Evolutionary conservation across 805 yeast genomes (phyloP), one percentile per base, ranked within the genome.

Genomic region (Wickerhamiella bombiphila): DNA sequence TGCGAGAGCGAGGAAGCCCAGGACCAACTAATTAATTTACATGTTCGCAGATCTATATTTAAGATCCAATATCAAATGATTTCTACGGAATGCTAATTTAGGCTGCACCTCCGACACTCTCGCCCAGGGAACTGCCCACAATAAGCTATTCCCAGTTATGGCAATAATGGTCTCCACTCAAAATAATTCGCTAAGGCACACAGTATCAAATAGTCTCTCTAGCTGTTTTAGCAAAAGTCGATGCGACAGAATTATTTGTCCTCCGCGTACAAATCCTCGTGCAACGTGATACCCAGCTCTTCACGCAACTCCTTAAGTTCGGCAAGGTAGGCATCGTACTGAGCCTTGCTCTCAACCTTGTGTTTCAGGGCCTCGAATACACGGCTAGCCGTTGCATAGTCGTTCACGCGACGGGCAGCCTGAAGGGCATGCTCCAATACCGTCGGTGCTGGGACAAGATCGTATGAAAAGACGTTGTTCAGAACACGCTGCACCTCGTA

Each of bases 381-480:
- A 68, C 98, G 81, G 51, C 85, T 91, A 40, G 98, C 98, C 43
- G 97, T 86, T 44, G 98, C 95, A 67, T 82, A 82, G 68, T 91
- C 98, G 65, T 91, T 83, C 51, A 91, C 97, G 68, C 97, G 82
- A 76, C 98, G 86, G 53, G 96, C 86, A 34, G 98, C 98, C 67
- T 81, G 76, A 59, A 91, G 71, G 35, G 98, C 98, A 65, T 80
- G 81, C 66, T 82, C 94, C 57, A 91, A 72, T 46, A 91, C 97
- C 45, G 80, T 74, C 50, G 98, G 98, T 22, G 98, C 88, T 50
- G 98, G 98, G 40, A 91, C 98, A 63, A 91, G 74, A 66, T 91
- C 98, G 70, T 91, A 91, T 13, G 97, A 81, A 70, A 91, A 91
- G 64, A 93, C 85, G 69, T 91, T 91, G 76, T 93, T 91, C 60